Evolutionary conservation across 2,329 filamentous ascomycete genomes (phyloP), one percentile per base, ranked within the genome.

Genomic region (Fusarium succisae): DNA sequence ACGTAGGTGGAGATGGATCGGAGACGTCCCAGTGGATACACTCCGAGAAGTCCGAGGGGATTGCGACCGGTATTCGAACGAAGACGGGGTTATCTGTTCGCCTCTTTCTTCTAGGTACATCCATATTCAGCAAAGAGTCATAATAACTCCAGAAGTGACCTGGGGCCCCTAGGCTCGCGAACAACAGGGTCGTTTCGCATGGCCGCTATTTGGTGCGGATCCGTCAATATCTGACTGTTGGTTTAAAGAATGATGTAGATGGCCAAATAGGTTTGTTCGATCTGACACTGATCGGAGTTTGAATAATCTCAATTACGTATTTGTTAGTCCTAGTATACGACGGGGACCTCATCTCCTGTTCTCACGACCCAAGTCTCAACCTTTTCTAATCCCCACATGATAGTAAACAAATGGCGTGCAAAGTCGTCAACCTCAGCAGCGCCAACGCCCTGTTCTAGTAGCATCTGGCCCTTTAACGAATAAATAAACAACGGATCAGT

Each of bases 261-360:
- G 18, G 37, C 17, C 18, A 38, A 18, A 4, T 0, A 38, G 10
- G 5, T 0, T 41, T n/a, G 0, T 41, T n/a, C 0, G 6, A 0
- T 1, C 18, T 24, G 9, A 5, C 9, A 44, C 7, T 43, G 8
- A 6, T 43, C 4, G 2, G 8, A n/a, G 14, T n/a, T 15, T 43
- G 41, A 1, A n/a, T 5, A 10, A 12, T 2, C 3, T 30, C 7
- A n/a, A 30, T 12, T 9, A 12, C 1, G 4, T 1, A 24, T 30
- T 5, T 10, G 1, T 1, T 9, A 0, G 1, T 8, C 3, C 35
- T 60, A 60, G 57, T 60, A 60, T 0, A 43, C 17, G 18, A 41
- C n/a, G 2, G 57, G 26, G 8, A 60, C 10, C 45, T 60, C 45
- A 6, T 60, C 28, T 15, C 57, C 57, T 0, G 57, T 41, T 3